Base-by-base conservation (phyloP, 257 asterid species). In the Solanum lignicaule region DNA sequence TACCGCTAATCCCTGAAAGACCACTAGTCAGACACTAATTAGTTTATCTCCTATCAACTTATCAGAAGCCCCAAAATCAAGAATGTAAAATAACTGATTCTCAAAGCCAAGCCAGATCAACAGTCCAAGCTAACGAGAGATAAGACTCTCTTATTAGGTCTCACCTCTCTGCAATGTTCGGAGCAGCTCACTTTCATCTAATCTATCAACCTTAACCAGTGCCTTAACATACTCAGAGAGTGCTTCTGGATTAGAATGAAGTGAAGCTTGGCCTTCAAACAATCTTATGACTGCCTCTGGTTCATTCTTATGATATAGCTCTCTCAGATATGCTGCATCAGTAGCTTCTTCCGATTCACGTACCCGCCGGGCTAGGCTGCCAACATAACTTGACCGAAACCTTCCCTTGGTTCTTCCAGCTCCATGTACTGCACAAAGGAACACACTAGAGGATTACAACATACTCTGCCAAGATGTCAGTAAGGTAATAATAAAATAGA, bases 151-250 rank as follows among this genome's bases (percentile, higher is more conserved):
- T 21, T 52, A 14, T 62, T 31, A 60, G 68, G 83, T 73, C 94
- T 79, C 83, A 95, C 99, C 99, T 94, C 94, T 93, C 84, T 92
- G 95, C 94, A 97, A 90, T 76, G 98, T 92, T 91, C 90, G 93
- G 18, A 97, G 92, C 87, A 97, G 92, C 92, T 94, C 94, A 84
- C 96, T 96, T 83, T 94, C 95, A 39, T 97, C 98, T 85, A 97
- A 97, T 90, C 94, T 92, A 87, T 96, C 98, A 87, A 93, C 96
- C 93, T 92, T 97, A 71, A 96, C 97, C 87, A 97, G 91, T 75
- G 98, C 96, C 92, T 92, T 96, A 87, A 96, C 98, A 91, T 97
- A 96, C 85, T 94, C 98, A 27, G 97, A 94, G 91, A 97, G 93
- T 72, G 98, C 98, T 38, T 98, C 83, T 31, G 94, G 95, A 75